Evolutionary conservation across 495 filamentous ascomycete genomes (phyloP).

Genomic region (Neurospora sp.): DNA sequence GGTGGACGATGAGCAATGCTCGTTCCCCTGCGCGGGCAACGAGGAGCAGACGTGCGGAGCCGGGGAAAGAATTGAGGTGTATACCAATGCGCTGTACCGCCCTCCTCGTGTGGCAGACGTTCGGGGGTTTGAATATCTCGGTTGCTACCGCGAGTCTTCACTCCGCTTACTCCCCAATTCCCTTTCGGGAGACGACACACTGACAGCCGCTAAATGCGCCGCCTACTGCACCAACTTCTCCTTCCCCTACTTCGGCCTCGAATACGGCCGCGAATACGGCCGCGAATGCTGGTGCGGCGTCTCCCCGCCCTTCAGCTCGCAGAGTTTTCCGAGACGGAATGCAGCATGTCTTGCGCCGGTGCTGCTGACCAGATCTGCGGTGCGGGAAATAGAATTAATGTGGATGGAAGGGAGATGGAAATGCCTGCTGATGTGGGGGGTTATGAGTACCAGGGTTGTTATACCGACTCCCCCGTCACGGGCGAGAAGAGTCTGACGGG

Average conservation of each 20-base stretch:
- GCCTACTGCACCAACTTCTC: conserved; percentile 5
- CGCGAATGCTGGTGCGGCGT: conserved; percentile 13
- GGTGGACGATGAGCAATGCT: conserved; percentile 5
- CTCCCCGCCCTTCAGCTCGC: background rate
- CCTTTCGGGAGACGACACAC: conserved; percentile 6
- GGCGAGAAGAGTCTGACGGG: background rate
- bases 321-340: conserved; percentile 23
- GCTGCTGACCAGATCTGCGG: conserved; percentile 32
- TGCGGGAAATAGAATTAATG: conserved; percentile 20
- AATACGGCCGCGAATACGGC: conserved; percentile 6
- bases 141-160: conserved; percentile 12
- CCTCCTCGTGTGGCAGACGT: background rate
- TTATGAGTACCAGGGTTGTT: conserved; percentile 14
- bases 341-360: conserved; percentile 33
- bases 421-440: conserved; percentile 4
- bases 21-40: conserved; percentile 25
- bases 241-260: conserved; percentile 8
- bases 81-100: background rate
- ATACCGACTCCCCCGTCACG: conserved; percentile 2
- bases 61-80: conserved; percentile 27
- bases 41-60: conserved; percentile 24
- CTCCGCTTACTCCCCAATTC: conserved; percentile 9
- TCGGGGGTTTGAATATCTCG: conserved; percentile 1
- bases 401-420: conserved; percentile 18
- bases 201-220: conserved; percentile 9